Evolutionary conservation across 768 basidiomycete genomes (phyloP).

Genomic region (Boletus speciosus): DNA sequence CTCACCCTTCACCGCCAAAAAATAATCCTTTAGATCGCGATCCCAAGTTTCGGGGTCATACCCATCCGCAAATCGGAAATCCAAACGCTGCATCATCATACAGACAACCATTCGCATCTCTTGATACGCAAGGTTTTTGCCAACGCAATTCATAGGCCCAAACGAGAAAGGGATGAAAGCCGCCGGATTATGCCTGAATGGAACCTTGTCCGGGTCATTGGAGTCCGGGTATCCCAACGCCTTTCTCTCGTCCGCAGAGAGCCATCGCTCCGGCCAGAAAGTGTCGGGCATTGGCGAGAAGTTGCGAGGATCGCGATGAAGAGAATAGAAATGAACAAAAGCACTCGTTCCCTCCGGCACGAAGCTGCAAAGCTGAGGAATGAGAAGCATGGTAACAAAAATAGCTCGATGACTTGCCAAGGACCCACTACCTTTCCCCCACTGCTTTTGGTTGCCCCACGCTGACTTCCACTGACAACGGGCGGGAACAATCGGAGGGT

Average conservation of each 20-base stretch:
- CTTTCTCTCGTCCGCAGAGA: constrained; percentile 28
- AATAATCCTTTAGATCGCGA: constrained; percentile 36
- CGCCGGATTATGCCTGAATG: constrained; percentile 32
- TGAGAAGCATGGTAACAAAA: constrained; percentile 9
- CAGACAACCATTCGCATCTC: constrained; percentile 41
- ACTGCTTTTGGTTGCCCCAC: constrained; percentile 34
- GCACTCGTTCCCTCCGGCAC: constrained; percentile 44
- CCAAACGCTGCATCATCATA: constrained; percentile 38
- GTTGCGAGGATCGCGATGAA: constrained; percentile 46
- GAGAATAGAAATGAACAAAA: constrained; percentile 40
- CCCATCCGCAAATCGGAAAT: constrained; percentile 38
- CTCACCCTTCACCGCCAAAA: constrained; percentile 35
- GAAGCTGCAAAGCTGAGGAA: constrained; percentile 28
- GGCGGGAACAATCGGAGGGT: constrained; percentile 48
- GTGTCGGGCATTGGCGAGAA: constrained; percentile 44
- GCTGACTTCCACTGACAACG: constrained; percentile 46
- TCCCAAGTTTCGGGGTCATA: constrained; percentile 35
- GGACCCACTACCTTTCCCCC: constrained; percentile 39
- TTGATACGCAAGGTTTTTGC: constrained; percentile 41
- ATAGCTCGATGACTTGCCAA: constrained; percentile 31
- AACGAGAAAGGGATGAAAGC: constrained; percentile 46
- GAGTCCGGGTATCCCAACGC: constrained; percentile 25
- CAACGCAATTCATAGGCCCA: constrained; percentile 45
- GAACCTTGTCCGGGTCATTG: constrained; percentile 22
- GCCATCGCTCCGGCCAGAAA: constrained; percentile 47